phyloP scores from a whole-genome alignment of 441 rosid species.

The Brassica hybrid region DNA sequence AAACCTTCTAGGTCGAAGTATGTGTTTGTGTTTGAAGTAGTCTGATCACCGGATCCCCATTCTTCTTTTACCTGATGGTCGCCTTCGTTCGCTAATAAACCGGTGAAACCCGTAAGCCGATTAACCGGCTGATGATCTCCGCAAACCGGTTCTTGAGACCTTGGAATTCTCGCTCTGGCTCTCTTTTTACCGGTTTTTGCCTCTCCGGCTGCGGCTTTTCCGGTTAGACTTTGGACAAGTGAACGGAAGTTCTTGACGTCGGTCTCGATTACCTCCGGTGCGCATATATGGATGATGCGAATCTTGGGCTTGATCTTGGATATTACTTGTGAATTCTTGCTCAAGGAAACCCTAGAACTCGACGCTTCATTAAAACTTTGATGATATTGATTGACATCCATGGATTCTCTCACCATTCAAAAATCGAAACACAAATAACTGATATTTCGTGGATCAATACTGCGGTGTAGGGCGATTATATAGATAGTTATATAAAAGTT shows the following conservation, averaged over 20 bases:
- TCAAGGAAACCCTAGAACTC: slow-evolving; percentile 48
- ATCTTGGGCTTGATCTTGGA: slow-evolving; percentile 84
- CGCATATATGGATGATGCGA: slow-evolving; percentile 87
- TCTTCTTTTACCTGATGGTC: slow-evolving; percentile 41
- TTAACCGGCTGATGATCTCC: slow-evolving; percentile 34
- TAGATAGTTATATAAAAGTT: too few relatives aligned
- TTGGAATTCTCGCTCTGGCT: not conserved
- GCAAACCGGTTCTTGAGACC: slow-evolving; percentile 20
- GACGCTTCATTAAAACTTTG: slow-evolving; percentile 40
- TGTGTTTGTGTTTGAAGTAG: slow-evolving; percentile 35
- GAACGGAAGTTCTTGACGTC: slow-evolving; percentile 83
- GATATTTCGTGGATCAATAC: not conserved
- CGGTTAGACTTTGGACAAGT: slow-evolving; percentile 86
- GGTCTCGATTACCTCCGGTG: slow-evolving; percentile 95
- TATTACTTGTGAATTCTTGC: slow-evolving; percentile 54
- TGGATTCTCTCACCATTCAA: slow-evolving; percentile 35
- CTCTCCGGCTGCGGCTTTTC: slow-evolving; percentile 53
- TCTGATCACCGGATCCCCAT: slow-evolving; percentile 41
- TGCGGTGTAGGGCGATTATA: too few relatives aligned
- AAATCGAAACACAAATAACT: not conserved
- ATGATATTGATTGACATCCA: slow-evolving; percentile 35
- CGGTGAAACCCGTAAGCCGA: slow-evolving; percentile 30
- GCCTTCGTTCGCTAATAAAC: slow-evolving; percentile 33
- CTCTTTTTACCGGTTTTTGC: slow-evolving; percentile 39
- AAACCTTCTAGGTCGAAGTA: slow-evolving; percentile 70